Evolutionary conservation across 2,329 filamentous ascomycete species (phyloP).

Genomic region (Diaporthe humulicola): DNA sequence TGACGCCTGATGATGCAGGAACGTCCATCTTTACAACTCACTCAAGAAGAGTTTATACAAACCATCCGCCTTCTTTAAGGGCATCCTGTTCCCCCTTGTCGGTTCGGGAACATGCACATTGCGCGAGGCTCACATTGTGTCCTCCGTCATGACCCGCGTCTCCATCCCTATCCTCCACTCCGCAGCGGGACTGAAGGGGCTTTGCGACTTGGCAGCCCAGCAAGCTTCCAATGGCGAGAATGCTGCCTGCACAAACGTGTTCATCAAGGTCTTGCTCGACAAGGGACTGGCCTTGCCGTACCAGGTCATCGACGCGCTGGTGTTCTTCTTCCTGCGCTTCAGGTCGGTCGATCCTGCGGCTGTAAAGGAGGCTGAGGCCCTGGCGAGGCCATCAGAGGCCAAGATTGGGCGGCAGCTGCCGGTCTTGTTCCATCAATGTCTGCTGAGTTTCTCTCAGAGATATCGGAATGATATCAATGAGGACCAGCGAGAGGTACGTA

Average conservation of each 20-base stretch:
- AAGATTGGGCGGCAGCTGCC: slow-evolving; percentile 70
- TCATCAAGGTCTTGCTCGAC: slow-evolving; percentile 92
- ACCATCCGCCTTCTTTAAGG: slow-evolving; percentile 96
- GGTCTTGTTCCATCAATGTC: slow-evolving; percentile 95
- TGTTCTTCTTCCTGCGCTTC: slow-evolving; percentile 97
- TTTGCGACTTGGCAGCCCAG: slow-evolving; percentile 95
- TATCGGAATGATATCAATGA: slow-evolving; percentile 98
- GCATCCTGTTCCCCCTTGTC: slow-evolving; percentile 91
- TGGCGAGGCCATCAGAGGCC: slow-evolving; percentile 57
- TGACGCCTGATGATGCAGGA: not conserved
- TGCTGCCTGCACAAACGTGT: slow-evolving; percentile 92
- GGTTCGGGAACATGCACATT: slow-evolving; percentile 89
- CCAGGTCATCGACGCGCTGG: slow-evolving; percentile 92
- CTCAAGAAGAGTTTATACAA: slow-evolving; percentile 95
- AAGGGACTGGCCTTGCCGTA: slow-evolving; percentile 98
- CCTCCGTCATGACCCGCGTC: slow-evolving; percentile 85
- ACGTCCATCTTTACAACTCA: slow-evolving; percentile 90
- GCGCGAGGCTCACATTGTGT: slow-evolving; percentile 91
- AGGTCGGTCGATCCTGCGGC: slow-evolving; percentile 75
- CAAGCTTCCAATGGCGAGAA: slow-evolving; percentile 88
- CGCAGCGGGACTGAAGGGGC: slow-evolving; percentile 88
- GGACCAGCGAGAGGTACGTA: slow-evolving; percentile 76
- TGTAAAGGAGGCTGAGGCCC: slow-evolving; percentile 66
- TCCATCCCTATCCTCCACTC: slow-evolving; percentile 93
- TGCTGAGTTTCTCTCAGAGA: slow-evolving; percentile 91